Percentiles rank a stretch among this genome's conserved stretches.
Evolutionary conservation across 2,329 filamentous ascomycete species (phyloP).

Genomic region (Ceratocystis eucalypticola): DNA sequence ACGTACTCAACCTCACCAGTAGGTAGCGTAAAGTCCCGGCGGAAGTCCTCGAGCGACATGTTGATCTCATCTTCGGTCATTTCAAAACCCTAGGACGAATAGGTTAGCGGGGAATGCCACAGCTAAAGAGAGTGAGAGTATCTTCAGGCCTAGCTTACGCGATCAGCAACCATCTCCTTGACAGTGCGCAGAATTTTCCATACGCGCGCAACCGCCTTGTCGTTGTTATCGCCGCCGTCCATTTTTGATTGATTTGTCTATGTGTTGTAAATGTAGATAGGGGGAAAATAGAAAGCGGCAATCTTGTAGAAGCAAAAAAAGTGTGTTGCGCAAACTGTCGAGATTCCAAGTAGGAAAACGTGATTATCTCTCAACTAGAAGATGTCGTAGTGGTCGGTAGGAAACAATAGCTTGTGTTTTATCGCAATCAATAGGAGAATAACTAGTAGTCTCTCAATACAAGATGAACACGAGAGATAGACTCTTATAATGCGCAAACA

Average conservation of each 20-base stretch:
- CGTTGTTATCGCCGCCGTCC: slow-evolving; percentile 30
- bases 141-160: slow-evolving; percentile 47
- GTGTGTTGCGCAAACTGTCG: too few relatives aligned
- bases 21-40: slow-evolving; percentile 52
- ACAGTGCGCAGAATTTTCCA: slow-evolving; percentile 92
- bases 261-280: neutral
- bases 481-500: neutral
- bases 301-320: neutral
- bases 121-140: slow-evolving; percentile 50
- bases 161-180: slow-evolving; percentile 86
- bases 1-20: slow-evolving; percentile 66
- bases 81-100: slow-evolving; percentile 81
- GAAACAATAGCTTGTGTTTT: too few relatives aligned
- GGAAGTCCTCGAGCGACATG: slow-evolving; percentile 74
- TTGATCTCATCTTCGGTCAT: slow-evolving; percentile 78
- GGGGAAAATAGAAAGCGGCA: neutral
- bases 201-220: slow-evolving; percentile 48
- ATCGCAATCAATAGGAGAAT: too few relatives aligned
- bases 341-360: too few relatives aligned
- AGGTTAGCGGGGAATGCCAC: slow-evolving; percentile 93
- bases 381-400: too few relatives aligned
- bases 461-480: too few relatives aligned
- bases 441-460: too few relatives aligned
- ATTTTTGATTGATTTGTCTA: slow-evolving; percentile 24
- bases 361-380: too few relatives aligned